Base-by-base conservation (phyloP, 2,329 filamentous ascomycete genomes). In the Cladophialophora carrionii region DNA sequence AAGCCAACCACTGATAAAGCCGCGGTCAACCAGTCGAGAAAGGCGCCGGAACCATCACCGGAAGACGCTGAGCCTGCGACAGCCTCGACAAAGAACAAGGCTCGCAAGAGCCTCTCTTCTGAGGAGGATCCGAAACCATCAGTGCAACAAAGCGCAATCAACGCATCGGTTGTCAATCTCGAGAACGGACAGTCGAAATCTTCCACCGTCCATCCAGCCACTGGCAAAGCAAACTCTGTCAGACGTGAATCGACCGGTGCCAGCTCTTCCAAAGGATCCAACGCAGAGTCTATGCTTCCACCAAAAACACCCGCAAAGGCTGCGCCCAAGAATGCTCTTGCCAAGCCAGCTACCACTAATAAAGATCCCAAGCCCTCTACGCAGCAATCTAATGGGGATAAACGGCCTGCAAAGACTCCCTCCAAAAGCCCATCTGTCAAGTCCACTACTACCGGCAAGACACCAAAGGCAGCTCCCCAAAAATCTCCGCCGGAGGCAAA, bases 301-400 rank as follows among this genome's bases (percentile, higher is more conserved):
- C 57, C 46, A 4, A 66, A 61, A 22, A 63, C 64, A 34, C 58
- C 63, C 4, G 52, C 22, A 29, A 63, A 63, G 54, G 8, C 20
- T 20, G 20, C 32, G 17, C 14, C 34, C n/a, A 57, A 57, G 32
- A 57, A 17, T 34, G 26, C 52, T 31, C 29, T 26, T 54, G 52
- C 29, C 8, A 31, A 29, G 12, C n/a, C 52, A 32, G 24, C 52
- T 20, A 54, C 24, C 10, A 34, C 14, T 14, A 34, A 17, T 17
- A 34, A 54, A 54, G n/a, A 26, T 10, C 17, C 24, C 29, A 54
- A 31, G 10, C 52, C 29, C 48, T 43, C 37, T 22, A 20, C 22
- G 14, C 48, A 51, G 48, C 48, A 51, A 29, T 5, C 20, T 2
- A 51, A 51, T 12, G 48, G 9, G 24, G 48, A 20, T 8, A 29